These are phyloP conservation scores for Aspergillus udagawae DNA, from an alignment of 2,329 filamentous ascomycete species.

Conservation along the genomic window DNA sequence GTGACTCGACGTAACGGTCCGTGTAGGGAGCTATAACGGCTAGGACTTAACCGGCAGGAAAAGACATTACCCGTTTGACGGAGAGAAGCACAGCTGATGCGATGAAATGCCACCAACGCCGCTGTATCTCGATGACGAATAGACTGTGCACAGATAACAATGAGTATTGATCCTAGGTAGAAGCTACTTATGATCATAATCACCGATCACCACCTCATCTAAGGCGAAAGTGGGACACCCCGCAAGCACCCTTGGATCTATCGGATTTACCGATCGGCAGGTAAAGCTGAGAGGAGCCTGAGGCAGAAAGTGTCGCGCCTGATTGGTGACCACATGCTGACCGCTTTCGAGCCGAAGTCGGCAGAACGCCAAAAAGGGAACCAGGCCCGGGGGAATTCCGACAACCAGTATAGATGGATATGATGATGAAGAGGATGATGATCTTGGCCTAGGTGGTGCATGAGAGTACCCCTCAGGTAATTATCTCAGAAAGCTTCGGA, in stretches of 20 bases:
- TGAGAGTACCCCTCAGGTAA: too few species aligned
- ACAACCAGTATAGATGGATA: not conserved
- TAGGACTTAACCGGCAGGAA: not conserved
- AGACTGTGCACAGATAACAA: not conserved
- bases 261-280: not conserved
- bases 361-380: not conserved
- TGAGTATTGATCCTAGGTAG: not conserved
- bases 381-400: not conserved
- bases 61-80: not conserved
- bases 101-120: too few species aligned
- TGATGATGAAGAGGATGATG: too few species aligned
- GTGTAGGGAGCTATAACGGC: conserved; percentile 2
- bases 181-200: not conserved
- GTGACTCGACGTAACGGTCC: not conserved
- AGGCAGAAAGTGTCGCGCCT: not conserved
- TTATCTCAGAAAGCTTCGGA: not conserved
- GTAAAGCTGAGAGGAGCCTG: not conserved
- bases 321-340: not conserved
- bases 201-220: not conserved
- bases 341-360: not conserved
- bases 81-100: not conserved
- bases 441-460: too few species aligned
- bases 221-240: not conserved
- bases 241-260: not conserved
- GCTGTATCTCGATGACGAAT: not conserved